Evolutionary conservation across 106 monocot genomes (phyloP).

Genomic region (Xerophyta viscosa): DNA sequence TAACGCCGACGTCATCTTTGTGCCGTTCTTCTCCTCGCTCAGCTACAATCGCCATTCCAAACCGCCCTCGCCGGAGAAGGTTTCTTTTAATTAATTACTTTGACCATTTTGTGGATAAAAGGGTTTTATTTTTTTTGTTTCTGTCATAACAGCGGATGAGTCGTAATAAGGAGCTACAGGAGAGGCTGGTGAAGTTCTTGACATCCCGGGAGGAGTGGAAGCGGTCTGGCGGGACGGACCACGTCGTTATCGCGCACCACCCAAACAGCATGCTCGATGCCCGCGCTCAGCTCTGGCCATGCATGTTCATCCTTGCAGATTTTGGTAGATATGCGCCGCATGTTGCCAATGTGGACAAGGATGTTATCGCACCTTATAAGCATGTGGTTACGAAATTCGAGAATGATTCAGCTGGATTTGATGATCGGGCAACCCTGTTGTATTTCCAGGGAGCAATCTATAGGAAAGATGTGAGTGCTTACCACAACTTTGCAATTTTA

Average conservation of each 20-base stretch:
- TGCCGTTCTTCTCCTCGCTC: conserved; percentile 76
- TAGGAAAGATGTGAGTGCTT: conserved; percentile 82
- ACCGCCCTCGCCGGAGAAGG: conserved; percentile 19
- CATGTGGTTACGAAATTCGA: conserved; percentile 43
- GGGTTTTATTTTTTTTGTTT: neutral
- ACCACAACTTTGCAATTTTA: no score
- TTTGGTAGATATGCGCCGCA: conserved; percentile 61
- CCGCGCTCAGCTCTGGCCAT: conserved; percentile 44
- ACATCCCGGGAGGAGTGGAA: conserved; percentile 50
- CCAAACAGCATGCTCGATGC: conserved; percentile 78
- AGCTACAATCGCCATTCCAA: conserved; percentile 73
- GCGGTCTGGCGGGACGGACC: conserved; percentile 55
- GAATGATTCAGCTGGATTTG: conserved; percentile 52
- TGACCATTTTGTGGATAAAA: no score
- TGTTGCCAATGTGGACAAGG: conserved; percentile 75
- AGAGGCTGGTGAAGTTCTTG: conserved; percentile 43
- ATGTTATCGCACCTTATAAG: conserved; percentile 77
- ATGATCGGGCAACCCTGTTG: conserved; percentile 53
- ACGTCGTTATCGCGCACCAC: conserved; percentile 71
- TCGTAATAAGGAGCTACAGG: conserved; percentile 43
- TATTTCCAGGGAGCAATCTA: conserved; percentile 83
- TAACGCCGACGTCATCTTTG: conserved; percentile 64
- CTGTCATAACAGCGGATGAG: neutral
- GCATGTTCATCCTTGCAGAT: conserved; percentile 69
- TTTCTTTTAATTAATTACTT: no score